Conservation (phyloP, 2,329 filamentous ascomycete genomes). For the Claviceps maximensis region DNA sequence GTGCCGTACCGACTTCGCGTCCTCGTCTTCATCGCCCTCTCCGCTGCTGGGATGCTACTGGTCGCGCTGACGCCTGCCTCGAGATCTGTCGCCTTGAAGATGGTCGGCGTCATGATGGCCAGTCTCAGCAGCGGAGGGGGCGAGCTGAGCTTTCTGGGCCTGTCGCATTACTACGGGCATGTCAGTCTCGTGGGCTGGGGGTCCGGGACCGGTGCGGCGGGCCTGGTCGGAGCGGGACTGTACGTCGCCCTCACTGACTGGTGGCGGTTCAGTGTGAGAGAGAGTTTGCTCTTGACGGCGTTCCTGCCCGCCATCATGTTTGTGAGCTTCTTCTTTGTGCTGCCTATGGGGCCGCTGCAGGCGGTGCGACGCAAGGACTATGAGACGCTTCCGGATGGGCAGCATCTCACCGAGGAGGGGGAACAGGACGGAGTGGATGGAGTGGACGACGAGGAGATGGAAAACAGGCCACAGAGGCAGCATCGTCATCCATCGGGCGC, state of each 20-base stretch:
- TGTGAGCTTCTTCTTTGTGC: conserved; percentile 67
- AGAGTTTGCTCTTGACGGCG: conserved; percentile 64
- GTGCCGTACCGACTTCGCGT: conserved; percentile 71
- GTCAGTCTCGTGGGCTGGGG: conserved; percentile 85
- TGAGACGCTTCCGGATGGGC: conserved; percentile 32
- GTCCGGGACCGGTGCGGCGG: conserved; percentile 81
- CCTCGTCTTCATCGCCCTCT: conserved; percentile 59
- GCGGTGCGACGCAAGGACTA: conserved; percentile 37
- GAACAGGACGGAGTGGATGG: conserved; percentile 17
- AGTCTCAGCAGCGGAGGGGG: conserved; percentile 77
- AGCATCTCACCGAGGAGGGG: conserved; percentile 26
- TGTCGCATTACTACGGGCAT: conserved; percentile 87
- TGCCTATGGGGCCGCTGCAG: conserved; percentile 57
- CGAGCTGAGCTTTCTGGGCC: conserved; percentile 77
- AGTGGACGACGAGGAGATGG: conserved; percentile 12
- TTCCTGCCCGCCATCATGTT: conserved; percentile 74
- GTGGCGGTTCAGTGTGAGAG: conserved; percentile 58
- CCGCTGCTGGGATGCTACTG: conserved; percentile 75
- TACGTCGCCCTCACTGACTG: conserved; percentile 80
- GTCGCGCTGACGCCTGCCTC: conserved; percentile 64
- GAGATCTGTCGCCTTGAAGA: conserved; percentile 56
- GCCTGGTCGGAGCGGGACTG: conserved; percentile 71
- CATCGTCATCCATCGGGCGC: conserved; percentile 10
- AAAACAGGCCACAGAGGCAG: conserved; percentile 16
- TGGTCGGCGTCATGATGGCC: conserved; percentile 72